Base-by-base conservation (phyloP, 306 rosid species). In the Potentilla sterilis region DNA sequence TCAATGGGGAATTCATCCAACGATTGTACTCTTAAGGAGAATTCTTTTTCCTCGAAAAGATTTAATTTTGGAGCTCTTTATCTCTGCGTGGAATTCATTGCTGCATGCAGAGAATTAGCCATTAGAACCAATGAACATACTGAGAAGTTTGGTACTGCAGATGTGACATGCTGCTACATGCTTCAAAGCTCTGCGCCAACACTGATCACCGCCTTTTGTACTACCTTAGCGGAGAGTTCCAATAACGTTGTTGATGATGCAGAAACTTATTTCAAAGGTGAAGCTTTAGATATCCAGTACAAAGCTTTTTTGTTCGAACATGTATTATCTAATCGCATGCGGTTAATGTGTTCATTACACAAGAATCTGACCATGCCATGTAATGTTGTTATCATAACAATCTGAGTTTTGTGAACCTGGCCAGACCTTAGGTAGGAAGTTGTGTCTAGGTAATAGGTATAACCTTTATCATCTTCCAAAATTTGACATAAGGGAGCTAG, bases 61-160 rank as follows among this genome's bases (percentile, higher is more conserved):
- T 69, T 83, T 24, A 86, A 88, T 79, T 86, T 86, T 80, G 98
- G 96, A 80, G 89, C 84, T 80, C 92, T 95, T 75, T 95, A 95
- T 88, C 92, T 95, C 76, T 90, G 87, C 46, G 75, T 86, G 41
- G 93, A 95, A 72, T 85, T 95, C 42, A 87, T 95, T 75, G 71
- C 83, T 22, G 97, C 96, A 55, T 87, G 81, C 85, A 83, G 85
- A 78, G 89, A 89, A 75, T 78, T 92, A 83, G 79, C 85, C 79
- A 71, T 73, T 38, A 74, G 46, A 61, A 87, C 81, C 67, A 79
- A 85, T 37, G 84, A 82, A 71, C 70, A 77, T 51, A 69, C 78
- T 13, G 62, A 28, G 58, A 73, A 80, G 78, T 72, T 67, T 70
- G 66, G 24, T 81, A 78, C 79, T 41, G 82, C 83, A 67, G 70